phyloP scores from a whole-genome alignment of 2,329 filamentous ascomycete species.

The Fonsecaea nubica region DNA sequence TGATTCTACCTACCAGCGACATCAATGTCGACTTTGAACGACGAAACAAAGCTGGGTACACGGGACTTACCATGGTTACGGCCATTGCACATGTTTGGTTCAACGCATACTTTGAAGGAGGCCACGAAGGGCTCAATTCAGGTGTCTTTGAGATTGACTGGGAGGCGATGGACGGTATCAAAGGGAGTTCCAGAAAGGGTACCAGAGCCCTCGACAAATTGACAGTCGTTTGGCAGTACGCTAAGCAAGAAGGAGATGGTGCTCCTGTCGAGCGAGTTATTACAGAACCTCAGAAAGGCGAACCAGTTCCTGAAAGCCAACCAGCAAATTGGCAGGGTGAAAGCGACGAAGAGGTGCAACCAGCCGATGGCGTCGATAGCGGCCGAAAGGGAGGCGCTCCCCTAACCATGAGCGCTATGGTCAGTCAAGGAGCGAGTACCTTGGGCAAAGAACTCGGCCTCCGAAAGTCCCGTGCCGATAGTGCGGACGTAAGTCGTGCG shows the following conservation, averaged over 20 bases:
- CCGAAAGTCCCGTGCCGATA: slow-evolving; percentile 68
- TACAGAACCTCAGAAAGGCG: slow-evolving; percentile 68
- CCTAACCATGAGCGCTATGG: slow-evolving; percentile 34
- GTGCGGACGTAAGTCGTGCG: slow-evolving; percentile 72
- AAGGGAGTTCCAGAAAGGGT: slow-evolving; percentile 83
- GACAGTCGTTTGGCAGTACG: slow-evolving; percentile 80
- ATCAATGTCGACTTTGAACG: slow-evolving; percentile 90
- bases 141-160: slow-evolving; percentile 76
- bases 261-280: slow-evolving; percentile 55
- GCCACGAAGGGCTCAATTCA: slow-evolving; percentile 66
- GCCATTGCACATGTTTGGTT: slow-evolving; percentile 96
- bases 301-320: slow-evolving; percentile 71
- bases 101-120: slow-evolving; percentile 92
- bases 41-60: slow-evolving; percentile 76
- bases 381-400: slow-evolving; percentile 29
- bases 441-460: slow-evolving; percentile 72
- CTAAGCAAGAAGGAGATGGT: slow-evolving; percentile 39
- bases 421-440: slow-evolving; percentile 45
- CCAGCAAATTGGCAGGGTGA: slow-evolving; percentile 78
- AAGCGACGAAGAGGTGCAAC: slow-evolving; percentile 43
- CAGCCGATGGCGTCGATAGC: slow-evolving; percentile 35
- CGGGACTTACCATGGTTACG: slow-evolving; percentile 85
- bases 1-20: slow-evolving; percentile 80
- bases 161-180: slow-evolving; percentile 90
- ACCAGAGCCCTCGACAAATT: slow-evolving; percentile 80